A percentile compares a stretch with the other conserved stretches of the same genome.
These are phyloP conservation scores for Henckelia pumila DNA, from an alignment of 257 asterid genomes.

Conservation along the genomic window DNA sequence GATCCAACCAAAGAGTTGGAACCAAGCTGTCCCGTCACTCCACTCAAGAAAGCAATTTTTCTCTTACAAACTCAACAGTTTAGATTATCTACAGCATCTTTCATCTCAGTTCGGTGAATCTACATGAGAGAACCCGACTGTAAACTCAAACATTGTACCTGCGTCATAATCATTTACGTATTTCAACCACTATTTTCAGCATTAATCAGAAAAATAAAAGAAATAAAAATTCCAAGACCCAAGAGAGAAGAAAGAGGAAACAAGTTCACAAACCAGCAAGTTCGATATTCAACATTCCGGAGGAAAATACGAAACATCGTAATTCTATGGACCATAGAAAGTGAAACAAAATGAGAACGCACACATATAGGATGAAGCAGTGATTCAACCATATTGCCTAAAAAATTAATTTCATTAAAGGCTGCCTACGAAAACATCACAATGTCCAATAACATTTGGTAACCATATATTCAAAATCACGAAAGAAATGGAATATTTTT, in stretches of 20 bases:
- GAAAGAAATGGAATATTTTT: too few species aligned
- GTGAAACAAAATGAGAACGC: conserved; percentile 5
- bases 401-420: not conserved
- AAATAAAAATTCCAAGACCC: not conserved
- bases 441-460: not conserved
- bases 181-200: not conserved
- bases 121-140: not conserved
- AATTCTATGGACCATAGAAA: not conserved
- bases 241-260: conserved; percentile 10
- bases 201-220: not conserved
- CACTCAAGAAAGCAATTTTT: not conserved
- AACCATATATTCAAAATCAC: not conserved
- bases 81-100: not conserved
- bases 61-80: not conserved
- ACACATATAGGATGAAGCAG: not conserved
- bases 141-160: not conserved
- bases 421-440: not conserved
- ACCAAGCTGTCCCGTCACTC: not conserved
- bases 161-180: not conserved
- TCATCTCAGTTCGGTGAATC: too few species aligned
- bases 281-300: not conserved
- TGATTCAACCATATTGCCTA: conserved; percentile 6
- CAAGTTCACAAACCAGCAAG: not conserved
- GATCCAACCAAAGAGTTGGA: not conserved
- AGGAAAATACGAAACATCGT: not conserved